phyloP scores from a whole-genome alignment of 192 early-diverging fungal genomes.

The Lobosporangium transversale region DNA sequence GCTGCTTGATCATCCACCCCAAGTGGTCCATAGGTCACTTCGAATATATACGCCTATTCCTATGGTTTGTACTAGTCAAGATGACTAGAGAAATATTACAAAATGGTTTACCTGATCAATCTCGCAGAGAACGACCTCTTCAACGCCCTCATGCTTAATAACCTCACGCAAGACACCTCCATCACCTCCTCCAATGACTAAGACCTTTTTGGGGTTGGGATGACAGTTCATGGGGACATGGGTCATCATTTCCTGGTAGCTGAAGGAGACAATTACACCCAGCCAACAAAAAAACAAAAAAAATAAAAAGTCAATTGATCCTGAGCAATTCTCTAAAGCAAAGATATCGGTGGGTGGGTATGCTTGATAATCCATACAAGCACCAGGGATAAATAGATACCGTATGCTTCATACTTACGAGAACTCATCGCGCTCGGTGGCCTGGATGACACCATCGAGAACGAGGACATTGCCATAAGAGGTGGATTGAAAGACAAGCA shows the following conservation, averaged over 20 bases:
- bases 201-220: slow-evolving; percentile 92
- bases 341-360: too few relatives aligned
- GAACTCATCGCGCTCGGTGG: slow-evolving; percentile 98
- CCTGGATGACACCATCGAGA: slow-evolving; percentile 98
- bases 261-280: slow-evolving; percentile 24
- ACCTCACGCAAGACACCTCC: slow-evolving; percentile 98
- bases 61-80: too few relatives aligned
- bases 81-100: not conserved
- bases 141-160: slow-evolving; percentile 95
- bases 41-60: not conserved
- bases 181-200: slow-evolving; percentile 99
- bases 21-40: too few relatives aligned
- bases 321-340: too few relatives aligned
- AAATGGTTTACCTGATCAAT: slow-evolving; percentile 87
- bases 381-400: too few relatives aligned
- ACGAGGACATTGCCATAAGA: slow-evolving; percentile 97
- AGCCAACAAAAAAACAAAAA: not conserved
- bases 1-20: too few relatives aligned
- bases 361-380: too few relatives aligned
- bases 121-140: slow-evolving; percentile 93
- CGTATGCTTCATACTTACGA: slow-evolving; percentile 84
- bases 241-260: slow-evolving; percentile 99
- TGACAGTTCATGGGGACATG: slow-evolving; percentile 95
- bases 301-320: not conserved
- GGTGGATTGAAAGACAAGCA: slow-evolving; percentile 95